phyloP scores from a whole-genome alignment of 306 rosid genomes.

The Quercus aquifolioides region DNA sequence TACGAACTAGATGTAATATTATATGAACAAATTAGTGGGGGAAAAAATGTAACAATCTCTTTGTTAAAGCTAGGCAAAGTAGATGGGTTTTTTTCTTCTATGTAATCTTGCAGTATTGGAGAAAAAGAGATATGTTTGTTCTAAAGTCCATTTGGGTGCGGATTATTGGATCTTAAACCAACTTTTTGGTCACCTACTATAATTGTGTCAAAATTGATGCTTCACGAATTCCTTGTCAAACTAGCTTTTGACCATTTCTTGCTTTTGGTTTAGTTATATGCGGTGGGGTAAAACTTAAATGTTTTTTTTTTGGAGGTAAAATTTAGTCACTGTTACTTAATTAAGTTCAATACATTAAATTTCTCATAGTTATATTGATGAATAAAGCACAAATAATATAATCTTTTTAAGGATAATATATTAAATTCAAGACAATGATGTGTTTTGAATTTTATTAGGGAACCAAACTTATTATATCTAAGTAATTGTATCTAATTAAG shows the following conservation, averaged over 20 bases:
- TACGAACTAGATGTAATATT: constrained; percentile 1
- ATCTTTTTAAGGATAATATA: no score
- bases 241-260: constrained; percentile 54
- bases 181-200: constrained; percentile 60
- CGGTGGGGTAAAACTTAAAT: not conserved
- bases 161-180: constrained; percentile 22
- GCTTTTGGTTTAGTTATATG: constrained; percentile 28
- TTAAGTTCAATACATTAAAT: no score
- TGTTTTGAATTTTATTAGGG: no score
- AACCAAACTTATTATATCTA: no score
- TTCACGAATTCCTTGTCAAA: constrained; percentile 36
- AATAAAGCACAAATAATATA: no score
- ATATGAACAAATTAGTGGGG: constrained; percentile 8
- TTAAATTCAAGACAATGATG: no score
- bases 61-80: constrained; percentile 27
- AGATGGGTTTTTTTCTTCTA: not conserved
- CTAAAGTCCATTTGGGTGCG: constrained; percentile 10
- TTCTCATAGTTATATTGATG: no score
- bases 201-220: constrained; percentile 27
- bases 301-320: not conserved
- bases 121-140: constrained; percentile 1
- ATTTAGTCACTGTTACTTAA: no score
- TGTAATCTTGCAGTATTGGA: constrained; percentile 25
- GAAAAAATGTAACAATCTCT: constrained; percentile 21
- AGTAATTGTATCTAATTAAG: no score